A percentile compares a stretch with the other conserved stretches of the same genome.
These are phyloP conservation scores for Xerocomus potaroensis DNA, from an alignment of 768 basidiomycete species.

Conservation along the genomic window DNA sequence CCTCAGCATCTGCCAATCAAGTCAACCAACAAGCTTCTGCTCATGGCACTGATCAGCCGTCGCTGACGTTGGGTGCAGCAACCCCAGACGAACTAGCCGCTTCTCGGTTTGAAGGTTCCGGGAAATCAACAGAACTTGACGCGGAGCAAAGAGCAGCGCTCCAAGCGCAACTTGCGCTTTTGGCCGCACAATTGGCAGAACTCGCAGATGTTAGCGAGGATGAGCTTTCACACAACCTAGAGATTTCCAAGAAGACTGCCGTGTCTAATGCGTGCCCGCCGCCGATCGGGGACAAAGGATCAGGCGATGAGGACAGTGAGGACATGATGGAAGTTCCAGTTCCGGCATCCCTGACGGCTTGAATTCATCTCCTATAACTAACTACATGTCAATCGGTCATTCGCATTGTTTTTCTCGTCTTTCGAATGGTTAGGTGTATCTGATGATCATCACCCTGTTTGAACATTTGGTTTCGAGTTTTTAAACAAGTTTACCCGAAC, in stretches of 20 bases:
- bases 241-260: constrained; percentile 6
- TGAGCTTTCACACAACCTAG: constrained; percentile 26
- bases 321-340: constrained; percentile 30
- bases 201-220: constrained; percentile 45
- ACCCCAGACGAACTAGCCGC: constrained; percentile 4
- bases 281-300: constrained; percentile 2
- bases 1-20: constrained; percentile 2
- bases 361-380: constrained; percentile 1
- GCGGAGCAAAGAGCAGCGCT: constrained; percentile 57
- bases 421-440: neutral
- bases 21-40: neutral
- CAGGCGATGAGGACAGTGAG: constrained; percentile 15
- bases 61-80: constrained; percentile 1
- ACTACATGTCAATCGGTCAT: neutral
- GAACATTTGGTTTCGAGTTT: neutral
- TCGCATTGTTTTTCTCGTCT: neutral
- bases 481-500: neutral
- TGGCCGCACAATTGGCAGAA: constrained; percentile 71
- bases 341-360: constrained; percentile 14
- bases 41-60: constrained; percentile 4
- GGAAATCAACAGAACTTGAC: constrained; percentile 26
- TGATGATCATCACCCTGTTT: too few species aligned
- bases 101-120: constrained; percentile 2
- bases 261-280: neutral
- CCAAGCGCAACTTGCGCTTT: constrained; percentile 67